Percentiles rank a stretch among this genome's conserved stretches.
Evolutionary conservation across 2,329 filamentous ascomycete species (phyloP).

Genomic region (Xylariaceae sp.): DNA sequence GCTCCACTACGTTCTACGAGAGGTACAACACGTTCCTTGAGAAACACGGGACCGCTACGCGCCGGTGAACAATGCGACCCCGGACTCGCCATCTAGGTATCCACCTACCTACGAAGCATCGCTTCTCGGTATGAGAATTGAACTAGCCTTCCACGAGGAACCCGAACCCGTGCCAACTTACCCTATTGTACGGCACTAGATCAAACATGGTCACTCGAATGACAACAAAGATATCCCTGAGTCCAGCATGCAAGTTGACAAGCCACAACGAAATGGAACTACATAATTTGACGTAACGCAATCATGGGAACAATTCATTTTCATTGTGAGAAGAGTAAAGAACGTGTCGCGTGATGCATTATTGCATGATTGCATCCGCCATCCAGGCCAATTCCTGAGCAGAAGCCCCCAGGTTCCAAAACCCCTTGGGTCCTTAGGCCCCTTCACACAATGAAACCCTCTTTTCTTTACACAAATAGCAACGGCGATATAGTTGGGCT

Average conservation of each 20-base stretch:
- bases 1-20: constrained; percentile 13
- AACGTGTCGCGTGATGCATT: too few relatives aligned
- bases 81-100: too few relatives aligned
- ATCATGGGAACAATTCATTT: not conserved
- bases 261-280: not conserved
- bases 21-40: constrained; percentile 13
- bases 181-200: too few relatives aligned
- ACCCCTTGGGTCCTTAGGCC: not conserved
- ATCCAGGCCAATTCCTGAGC: not conserved
- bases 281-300: not conserved
- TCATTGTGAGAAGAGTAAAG: not conserved
- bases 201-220: not conserved
- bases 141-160: too few relatives aligned
- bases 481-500: not conserved
- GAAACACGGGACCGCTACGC: constrained; percentile 9
- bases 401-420: not conserved
- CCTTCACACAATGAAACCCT: not conserved
- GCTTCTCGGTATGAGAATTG: too few relatives aligned
- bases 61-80: not conserved
- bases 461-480: constrained; percentile 1
- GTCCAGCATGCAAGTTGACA: not conserved
- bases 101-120: too few relatives aligned
- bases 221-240: not conserved
- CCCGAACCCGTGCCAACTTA: too few relatives aligned
- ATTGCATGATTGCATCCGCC: not conserved